Evolutionary conservation across 2,329 filamentous ascomycete genomes (phyloP), one percentile per base, ranked within the genome.

Genomic region (Colletotrichum sp.): DNA sequence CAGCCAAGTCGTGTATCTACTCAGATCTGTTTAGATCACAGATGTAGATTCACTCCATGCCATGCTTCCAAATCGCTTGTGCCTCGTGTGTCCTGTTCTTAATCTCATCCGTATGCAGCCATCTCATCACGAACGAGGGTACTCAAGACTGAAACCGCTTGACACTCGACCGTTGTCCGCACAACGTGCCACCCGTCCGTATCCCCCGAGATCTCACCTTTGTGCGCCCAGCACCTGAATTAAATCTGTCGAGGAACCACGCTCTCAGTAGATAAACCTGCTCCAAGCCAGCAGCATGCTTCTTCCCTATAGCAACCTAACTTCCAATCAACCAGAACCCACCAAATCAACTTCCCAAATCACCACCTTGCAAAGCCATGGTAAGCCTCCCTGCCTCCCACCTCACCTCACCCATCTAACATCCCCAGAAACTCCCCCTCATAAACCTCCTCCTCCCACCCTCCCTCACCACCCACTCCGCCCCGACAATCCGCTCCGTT

Each of bases 51-150:
- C 10, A 10, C 43, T 52, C 43, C 43, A 13, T 10, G 1, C 6
- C n/a, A 52, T 8, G 6, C n/a, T 8, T 21, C 43, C 18, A 13
- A 52, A 3, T 21, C n/a, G 43, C 43, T 48, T 1, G 5, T n/a
- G 1, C 18, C 18, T 43, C 2, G 18, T n/a, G 38, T n/a, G 1
- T 0, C 0, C 18, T n/a, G 18, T 43, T n/a, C 38, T 0, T n/a
- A 1, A 48, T 12, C 38, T 48, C 9, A 48, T 6, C 5, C 38
- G 43, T 21, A 13, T 13, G n/a, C 43, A 52, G 43, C 10, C 43
- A 52, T 8, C 10, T 52, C 43, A 13, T 21, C n/a, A 52, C 6
- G 2, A 21, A 0, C 43, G n/a, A 52, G 43, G 43, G 10, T n/a
- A 21, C 43, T 3, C 43, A 52, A 21, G n/a, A 52, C 43, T 52